Evolutionary conservation across 179 eudicot genomes (phyloP).

Genomic region (Spinacia oleracea): DNA sequence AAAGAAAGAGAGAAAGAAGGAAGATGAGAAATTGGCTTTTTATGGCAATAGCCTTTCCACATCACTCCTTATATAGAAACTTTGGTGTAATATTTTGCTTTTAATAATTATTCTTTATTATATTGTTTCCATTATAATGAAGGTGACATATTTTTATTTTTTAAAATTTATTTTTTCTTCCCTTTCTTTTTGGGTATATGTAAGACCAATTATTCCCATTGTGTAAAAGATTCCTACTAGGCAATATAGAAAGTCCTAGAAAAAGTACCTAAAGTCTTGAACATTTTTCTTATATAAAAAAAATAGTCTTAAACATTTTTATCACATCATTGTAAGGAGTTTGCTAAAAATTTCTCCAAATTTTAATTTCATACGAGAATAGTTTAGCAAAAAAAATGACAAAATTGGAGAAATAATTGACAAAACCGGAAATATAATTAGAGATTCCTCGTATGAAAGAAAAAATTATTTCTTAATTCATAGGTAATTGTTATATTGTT

Average conservation of each 20-base stretch:
- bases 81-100: not conserved
- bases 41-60: slow-evolving; percentile 29
- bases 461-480: not conserved
- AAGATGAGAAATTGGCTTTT: slow-evolving; percentile 21
- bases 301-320: not conserved
- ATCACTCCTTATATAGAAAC: slow-evolving; percentile 36
- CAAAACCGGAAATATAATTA: not conserved
- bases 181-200: slow-evolving; percentile 6
- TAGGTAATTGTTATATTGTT: not conserved
- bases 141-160: not conserved
- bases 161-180: no score
- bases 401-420: not conserved
- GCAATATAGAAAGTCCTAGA: slow-evolving; percentile 19
- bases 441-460: not conserved
- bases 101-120: not conserved
- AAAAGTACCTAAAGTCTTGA: not conserved
- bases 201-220: not conserved
- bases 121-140: not conserved
- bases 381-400: not conserved
- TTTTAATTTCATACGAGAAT: not conserved
- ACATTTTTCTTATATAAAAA: no score
- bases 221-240: not conserved
- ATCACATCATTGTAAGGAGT: slow-evolving; percentile 10
- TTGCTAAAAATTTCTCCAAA: not conserved
- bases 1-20: not conserved